Evolutionary conservation across 1,284 basidiomycete species (phyloP).

Genomic region (Ceratobasidium sp.): DNA sequence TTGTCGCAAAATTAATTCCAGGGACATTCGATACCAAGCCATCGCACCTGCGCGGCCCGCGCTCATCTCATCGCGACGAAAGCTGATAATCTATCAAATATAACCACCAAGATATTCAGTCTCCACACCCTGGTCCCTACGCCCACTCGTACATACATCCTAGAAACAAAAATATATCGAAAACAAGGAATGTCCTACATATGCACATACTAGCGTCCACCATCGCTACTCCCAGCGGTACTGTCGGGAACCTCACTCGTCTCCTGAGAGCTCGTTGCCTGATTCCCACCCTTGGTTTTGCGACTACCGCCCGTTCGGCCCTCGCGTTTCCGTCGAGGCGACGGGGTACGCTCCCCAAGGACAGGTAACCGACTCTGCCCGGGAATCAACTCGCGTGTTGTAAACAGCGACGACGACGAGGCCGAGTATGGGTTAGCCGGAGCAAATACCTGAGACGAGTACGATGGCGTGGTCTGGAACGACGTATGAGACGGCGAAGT

Average conservation of each 20-base stretch:
- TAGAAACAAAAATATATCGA: background rate
- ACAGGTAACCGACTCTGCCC: constrained; percentile 18
- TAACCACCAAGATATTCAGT: background rate
- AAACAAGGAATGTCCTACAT: constrained; percentile 16
- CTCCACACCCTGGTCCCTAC: background rate
- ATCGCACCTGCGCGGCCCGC: background rate
- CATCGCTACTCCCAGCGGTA: constrained; percentile 25
- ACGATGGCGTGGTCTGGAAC: background rate
- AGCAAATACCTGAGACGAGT: constrained; percentile 34
- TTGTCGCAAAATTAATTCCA: background rate
- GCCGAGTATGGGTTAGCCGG: background rate
- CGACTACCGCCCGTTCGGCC: background rate
- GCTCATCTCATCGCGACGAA: background rate
- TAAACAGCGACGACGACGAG: background rate
- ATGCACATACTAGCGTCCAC: background rate
- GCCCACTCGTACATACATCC: background rate
- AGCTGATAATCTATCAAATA: background rate
- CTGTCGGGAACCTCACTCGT: constrained; percentile 21
- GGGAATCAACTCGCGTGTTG: background rate
- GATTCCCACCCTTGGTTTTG: background rate
- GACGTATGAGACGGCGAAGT: background rate
- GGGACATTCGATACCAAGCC: background rate
- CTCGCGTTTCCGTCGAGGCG: constrained; percentile 2
- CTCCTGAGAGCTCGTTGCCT: constrained; percentile 23
- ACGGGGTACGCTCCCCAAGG: constrained; percentile 21